These are phyloP conservation scores for Neocatenulostroma microsporum DNA, from an alignment of 2,329 filamentous ascomycete genomes.

Conservation along the genomic window DNA sequence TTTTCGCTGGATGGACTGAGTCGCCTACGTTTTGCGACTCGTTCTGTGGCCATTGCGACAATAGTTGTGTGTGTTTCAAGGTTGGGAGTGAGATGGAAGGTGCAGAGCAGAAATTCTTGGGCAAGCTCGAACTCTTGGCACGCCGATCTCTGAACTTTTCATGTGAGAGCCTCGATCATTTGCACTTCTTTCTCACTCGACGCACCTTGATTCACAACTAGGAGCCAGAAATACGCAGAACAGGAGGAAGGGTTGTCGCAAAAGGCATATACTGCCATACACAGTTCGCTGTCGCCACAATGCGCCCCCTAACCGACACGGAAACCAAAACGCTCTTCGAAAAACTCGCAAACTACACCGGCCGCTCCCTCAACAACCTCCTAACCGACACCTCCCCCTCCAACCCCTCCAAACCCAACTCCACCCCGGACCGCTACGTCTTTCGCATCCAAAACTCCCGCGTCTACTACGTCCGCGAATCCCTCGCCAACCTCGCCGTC, in stretches of 20 bases:
- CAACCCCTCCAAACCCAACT: slow-evolving; percentile 44
- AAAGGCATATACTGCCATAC: no score
- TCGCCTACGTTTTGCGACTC: slow-evolving; percentile 43
- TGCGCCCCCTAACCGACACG: slow-evolving; percentile 73
- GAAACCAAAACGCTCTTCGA: slow-evolving; percentile 77
- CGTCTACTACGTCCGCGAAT: slow-evolving; percentile 87
- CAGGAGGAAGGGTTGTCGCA: no score
- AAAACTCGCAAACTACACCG: slow-evolving; percentile 91
- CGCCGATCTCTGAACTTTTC: slow-evolving; percentile 1
- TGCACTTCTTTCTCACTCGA: no score
- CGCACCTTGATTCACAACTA: no score
- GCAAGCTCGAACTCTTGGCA: not conserved
- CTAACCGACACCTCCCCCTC: slow-evolving; percentile 36
- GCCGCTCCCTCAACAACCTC: slow-evolving; percentile 75
- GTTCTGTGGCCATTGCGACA: slow-evolving; percentile 40
- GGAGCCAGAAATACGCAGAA: no score
- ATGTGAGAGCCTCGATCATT: not conserved
- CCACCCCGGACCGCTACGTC: slow-evolving; percentile 61
- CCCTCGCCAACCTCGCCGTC: slow-evolving; percentile 83
- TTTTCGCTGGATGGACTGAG: slow-evolving; percentile 41
- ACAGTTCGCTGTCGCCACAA: slow-evolving; percentile 40
- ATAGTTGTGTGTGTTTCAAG: no score
- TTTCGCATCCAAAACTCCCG: slow-evolving; percentile 76
- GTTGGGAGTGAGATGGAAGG: not conserved
- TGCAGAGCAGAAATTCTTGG: slow-evolving; percentile 2